Percentiles rank a stretch among this genome's conserved stretches.
Conservation (phyloP, 2,329 filamentous ascomycete genomes). For the Fusarium sp. region DNA sequence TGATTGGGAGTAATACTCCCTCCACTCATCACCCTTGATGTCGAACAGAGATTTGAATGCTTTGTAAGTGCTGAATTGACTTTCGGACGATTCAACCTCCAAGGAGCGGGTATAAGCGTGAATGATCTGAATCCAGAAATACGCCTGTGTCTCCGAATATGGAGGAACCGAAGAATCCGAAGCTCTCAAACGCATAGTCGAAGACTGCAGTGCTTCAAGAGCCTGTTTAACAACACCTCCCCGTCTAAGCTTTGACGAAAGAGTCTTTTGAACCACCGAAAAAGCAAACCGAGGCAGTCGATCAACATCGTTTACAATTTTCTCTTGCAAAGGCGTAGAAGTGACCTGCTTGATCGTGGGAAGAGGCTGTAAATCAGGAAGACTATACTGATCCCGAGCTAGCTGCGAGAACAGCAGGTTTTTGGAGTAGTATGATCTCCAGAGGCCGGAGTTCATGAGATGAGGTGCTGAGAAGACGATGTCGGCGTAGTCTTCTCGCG, state of each 20-base stretch:
- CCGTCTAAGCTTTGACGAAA: conserved; percentile 28
- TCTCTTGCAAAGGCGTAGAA: not conserved
- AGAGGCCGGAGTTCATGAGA: conserved; percentile 46
- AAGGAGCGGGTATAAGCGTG: conserved; percentile 35
- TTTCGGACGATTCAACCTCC: not conserved
- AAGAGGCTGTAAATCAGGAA: conserved; percentile 46
- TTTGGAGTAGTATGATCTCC: conserved; percentile 48
- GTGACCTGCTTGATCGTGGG: conserved; percentile 22
- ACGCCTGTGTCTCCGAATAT: conserved; percentile 48
- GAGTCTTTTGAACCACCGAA: conserved; percentile 41
- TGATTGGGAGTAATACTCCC: conserved; percentile 37
- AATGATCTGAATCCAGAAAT: conserved; percentile 46
- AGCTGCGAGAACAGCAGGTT: conserved; percentile 44
- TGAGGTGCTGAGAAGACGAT: conserved; percentile 40
- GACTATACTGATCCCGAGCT: conserved; percentile 43
- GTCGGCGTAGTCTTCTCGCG: conserved; percentile 31
- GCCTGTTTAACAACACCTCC: conserved; percentile 44
- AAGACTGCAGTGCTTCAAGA: conserved; percentile 36
- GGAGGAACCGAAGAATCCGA: conserved; percentile 27
- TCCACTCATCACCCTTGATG: conserved; percentile 42
- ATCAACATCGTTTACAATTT: conserved; percentile 4
- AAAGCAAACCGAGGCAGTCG: conserved; percentile 45
- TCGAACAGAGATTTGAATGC: conserved; percentile 39
- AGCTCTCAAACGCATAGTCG: conserved; percentile 37
- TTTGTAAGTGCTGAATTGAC: conserved; percentile 15